phyloP scores from a whole-genome alignment of 176 grass and related monocot species.

The Echinochloa phyllopogon region DNA sequence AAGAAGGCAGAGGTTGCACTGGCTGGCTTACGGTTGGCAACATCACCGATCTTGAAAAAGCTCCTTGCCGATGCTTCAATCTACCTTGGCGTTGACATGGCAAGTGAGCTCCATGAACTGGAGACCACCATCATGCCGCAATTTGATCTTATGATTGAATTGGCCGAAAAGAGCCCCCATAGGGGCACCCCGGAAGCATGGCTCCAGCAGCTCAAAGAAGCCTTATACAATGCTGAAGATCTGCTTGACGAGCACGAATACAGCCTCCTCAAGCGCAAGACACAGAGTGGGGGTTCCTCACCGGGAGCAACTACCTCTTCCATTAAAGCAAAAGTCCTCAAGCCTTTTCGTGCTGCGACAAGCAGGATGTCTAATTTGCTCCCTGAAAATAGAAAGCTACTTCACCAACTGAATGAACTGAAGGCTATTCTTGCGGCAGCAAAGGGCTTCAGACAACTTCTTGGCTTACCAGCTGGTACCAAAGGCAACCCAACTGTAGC shows the following conservation, averaged over 20 bases:
- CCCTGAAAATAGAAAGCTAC: not conserved
- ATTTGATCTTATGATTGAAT: conserved; percentile 18
- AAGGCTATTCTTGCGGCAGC: not conserved
- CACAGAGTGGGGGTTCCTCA: not conserved
- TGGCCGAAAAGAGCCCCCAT: conserved; percentile 6
- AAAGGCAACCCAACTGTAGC: accelerated
- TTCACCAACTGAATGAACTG: not conserved
- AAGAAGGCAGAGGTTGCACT: not conserved
- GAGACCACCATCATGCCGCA: conserved; percentile 34
- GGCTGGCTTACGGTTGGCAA: not conserved
- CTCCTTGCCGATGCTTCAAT: not conserved
- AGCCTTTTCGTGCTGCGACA: not conserved
- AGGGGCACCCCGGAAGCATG: conserved; percentile 10
- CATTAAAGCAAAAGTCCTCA: not conserved
- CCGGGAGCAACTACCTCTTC: not conserved
- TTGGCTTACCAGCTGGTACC: not conserved
- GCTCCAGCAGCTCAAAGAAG: conserved; percentile 33
- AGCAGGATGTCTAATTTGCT: not conserved
- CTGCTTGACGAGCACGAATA: conserved; percentile 36
- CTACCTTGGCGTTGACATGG: conserved; percentile 25
- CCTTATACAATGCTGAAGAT: conserved; percentile 33
- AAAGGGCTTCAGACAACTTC: not conserved
- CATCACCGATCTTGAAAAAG: not conserved
- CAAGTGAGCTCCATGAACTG: conserved; percentile 13
- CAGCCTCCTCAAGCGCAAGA: conserved; percentile 1